Conservation (phyloP, 1,139 yeast species). For the Waltiozyma sp. region DNA sequence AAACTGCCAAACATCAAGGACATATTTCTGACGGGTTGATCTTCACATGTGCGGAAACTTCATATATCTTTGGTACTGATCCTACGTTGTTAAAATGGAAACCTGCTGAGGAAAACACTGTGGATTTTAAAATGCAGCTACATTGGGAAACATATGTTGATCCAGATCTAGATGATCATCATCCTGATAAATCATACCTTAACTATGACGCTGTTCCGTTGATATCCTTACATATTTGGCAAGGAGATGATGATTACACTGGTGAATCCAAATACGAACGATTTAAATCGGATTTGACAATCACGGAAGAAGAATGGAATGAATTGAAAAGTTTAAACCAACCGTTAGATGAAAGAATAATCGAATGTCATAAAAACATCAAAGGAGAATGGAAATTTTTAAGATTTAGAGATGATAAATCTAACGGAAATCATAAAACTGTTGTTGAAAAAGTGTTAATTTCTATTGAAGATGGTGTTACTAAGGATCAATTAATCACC, state of each 20-base stretch:
- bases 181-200: conserved; percentile 62
- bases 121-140: conserved; percentile 71
- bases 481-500: conserved; percentile 57
- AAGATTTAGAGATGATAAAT: conserved; percentile 87
- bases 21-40: conserved; percentile 93
- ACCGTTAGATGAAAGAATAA: conserved; percentile 85
- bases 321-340: conserved; percentile 54
- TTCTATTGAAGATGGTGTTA: conserved; percentile 80
- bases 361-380: conserved; percentile 57
- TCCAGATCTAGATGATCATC: conserved; percentile 56
- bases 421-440: conserved; percentile 72
- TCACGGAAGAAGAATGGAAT: conserved; percentile 76
- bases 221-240: conserved; percentile 63
- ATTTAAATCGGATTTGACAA: conserved; percentile 45
- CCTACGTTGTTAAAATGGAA: conserved; percentile 83
- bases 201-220: conserved; percentile 79
- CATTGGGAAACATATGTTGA: conserved; percentile 60
- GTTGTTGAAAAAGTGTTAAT: conserved; percentile 75
- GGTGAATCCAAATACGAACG: conserved; percentile 36
- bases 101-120: conserved; percentile 88
- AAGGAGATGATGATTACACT: conserved; percentile 39
- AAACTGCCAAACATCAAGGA: conserved; percentile 59
- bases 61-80: conserved; percentile 85
- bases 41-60: conserved; percentile 82
- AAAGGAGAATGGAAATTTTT: conserved; percentile 63